These are phyloP conservation scores for Lipomyces chichibuensis DNA, from an alignment of 805 yeast species.

Conservation along the genomic window DNA sequence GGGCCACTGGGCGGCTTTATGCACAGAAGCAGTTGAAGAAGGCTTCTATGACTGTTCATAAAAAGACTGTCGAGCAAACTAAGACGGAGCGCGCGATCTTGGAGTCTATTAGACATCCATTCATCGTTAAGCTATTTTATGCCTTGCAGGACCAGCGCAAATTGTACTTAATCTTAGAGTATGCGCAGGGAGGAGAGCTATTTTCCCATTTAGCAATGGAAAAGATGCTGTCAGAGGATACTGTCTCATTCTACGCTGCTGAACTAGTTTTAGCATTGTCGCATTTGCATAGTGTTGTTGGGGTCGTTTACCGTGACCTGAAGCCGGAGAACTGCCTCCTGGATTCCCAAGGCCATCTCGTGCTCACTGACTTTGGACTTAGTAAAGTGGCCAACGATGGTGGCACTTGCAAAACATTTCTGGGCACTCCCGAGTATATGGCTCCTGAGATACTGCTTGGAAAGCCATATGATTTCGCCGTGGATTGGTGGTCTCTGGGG, in stretches of 20 bases:
- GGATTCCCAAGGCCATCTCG: conserved; percentile 75
- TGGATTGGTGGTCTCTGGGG: conserved; percentile 93
- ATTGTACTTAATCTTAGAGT: conserved; percentile 74
- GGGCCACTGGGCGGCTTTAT: conserved; percentile 61
- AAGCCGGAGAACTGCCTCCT: conserved; percentile 89
- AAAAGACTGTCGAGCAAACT: conserved; percentile 69
- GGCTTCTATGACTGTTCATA: conserved; percentile 70
- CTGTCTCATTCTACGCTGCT: conserved; percentile 76
- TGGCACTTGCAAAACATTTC: conserved; percentile 57
- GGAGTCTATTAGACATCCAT: conserved; percentile 72
- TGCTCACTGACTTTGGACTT: conserved; percentile 84
- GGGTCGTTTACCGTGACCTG: conserved; percentile 83
- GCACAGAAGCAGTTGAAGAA: conserved; percentile 87
- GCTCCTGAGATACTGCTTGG: conserved; percentile 89
- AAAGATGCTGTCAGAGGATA: conserved; percentile 54
- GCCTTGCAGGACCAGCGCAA: conserved; percentile 81
- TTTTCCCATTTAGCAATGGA: conserved; percentile 62
- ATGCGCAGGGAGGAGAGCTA: conserved; percentile 87
- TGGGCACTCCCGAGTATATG: conserved; percentile 83
- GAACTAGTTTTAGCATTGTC: conserved; percentile 76
- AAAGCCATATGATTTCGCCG: conserved; percentile 71
- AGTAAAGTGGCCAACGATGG: conserved; percentile 51
- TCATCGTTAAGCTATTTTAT: conserved; percentile 77
- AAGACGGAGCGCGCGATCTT: conserved; percentile 77
- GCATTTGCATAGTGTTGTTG: conserved; percentile 70